Base-by-base conservation (phyloP, 1,139 yeast species). In the Arxiozyma slooffiae region DNA sequence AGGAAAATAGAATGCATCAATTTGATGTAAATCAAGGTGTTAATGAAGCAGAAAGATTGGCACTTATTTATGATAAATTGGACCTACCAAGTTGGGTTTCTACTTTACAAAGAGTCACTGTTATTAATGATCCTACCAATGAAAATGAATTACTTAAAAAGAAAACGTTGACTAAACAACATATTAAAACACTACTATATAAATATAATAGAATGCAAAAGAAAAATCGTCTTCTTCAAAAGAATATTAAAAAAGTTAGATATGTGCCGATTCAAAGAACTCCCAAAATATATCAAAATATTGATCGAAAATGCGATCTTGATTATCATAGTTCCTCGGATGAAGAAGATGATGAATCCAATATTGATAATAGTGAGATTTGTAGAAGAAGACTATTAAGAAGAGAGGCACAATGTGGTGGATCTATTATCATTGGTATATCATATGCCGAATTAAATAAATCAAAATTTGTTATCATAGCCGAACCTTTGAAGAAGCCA, bases 31-130 rank as follows among this genome's bases (percentile, higher is more conserved):
- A 83, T 74, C 59, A 75, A 70, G 54, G 71, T 77, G 61, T 72
- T 66, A 48, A 61, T 66, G 43, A 81, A 76, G 66, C 71, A 67
- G 55, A 73, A 66, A 45, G 69, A 24, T 49, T 64, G 44, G 43
- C 51, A 18, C 44, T 57, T 11, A 47, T 59, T 4, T 51, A 52
- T 20, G 68, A 66, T 36, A 59, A 71, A 30, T 71, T 84, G 21
- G 61, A 69, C 26, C 79, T 78, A 53, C 70, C 74, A 21, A 80
- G 77, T 54, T 85, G 94, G 94, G 60, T 64, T 3, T 67, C 70
- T 23, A 69, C 73, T 21, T 69, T 85, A 5, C 76, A 78, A 1
- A 64, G 67, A 4, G 75, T 83, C 39, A 81, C 88, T 0, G 68
- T 70, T n/a, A 70, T 85, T 18, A 69, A 73, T 11, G 73, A 84